phyloP scores from a whole-genome alignment of 495 filamentous ascomycete genomes.

The Paragyromitra xinjiangensis region DNA sequence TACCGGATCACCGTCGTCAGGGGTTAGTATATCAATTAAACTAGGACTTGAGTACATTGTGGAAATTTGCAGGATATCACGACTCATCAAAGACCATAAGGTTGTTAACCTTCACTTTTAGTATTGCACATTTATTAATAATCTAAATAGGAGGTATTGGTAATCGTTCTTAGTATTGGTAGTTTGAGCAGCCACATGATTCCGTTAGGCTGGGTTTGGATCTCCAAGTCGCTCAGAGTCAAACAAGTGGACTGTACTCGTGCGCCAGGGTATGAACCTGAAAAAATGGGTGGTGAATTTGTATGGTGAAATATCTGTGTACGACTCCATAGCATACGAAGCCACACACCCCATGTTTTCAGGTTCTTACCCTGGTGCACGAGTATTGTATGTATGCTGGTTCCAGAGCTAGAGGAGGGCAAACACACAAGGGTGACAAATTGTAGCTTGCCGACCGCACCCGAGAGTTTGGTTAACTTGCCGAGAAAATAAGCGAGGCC shows the following conservation, averaged over 20 bases:
- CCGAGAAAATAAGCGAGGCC: conserved; percentile 30
- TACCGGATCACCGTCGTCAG: background rate
- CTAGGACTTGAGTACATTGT: background rate
- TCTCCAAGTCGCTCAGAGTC: background rate
- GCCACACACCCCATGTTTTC: too few relatives aligned
- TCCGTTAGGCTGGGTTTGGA: conserved; percentile 14
- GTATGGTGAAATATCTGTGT: too few relatives aligned
- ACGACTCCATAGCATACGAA: too few relatives aligned
- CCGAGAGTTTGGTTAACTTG: conserved; percentile 26
- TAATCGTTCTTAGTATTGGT: background rate
- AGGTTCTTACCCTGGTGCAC: too few relatives aligned
- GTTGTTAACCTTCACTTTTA: background rate
- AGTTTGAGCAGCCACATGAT: background rate
- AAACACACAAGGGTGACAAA: background rate
- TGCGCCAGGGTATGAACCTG: too few relatives aligned
- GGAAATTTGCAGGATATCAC: background rate
- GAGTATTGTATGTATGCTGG: background rate
- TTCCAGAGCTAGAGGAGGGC: background rate
- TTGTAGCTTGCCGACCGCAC: background rate
- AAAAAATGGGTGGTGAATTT: too few relatives aligned
- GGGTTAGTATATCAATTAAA: background rate
- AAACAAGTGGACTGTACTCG: background rate
- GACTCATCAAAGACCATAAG: background rate
- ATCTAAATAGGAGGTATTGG: background rate
- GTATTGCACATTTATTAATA: too few relatives aligned